Percentiles rank a stretch among this genome's conserved stretches.
Evolutionary conservation across 352 stramenopile species (phyloP).

Genomic region (Thalassiosira livingstoniorum): DNA sequence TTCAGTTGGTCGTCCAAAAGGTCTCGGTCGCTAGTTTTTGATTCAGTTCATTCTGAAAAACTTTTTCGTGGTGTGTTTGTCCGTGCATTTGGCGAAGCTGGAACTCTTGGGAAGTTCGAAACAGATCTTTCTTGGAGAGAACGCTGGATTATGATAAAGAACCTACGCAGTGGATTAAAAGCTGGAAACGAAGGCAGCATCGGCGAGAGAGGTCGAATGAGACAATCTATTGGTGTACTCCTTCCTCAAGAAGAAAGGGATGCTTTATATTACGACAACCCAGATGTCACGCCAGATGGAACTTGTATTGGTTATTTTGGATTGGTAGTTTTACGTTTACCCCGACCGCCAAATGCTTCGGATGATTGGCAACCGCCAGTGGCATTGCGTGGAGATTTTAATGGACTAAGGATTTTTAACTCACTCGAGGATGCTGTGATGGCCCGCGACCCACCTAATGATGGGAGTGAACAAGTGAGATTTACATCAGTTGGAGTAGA

Average conservation of each 20-base stretch:
- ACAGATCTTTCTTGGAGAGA: constrained; percentile 43
- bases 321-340: constrained; percentile 39
- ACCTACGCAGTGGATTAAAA: constrained; percentile 25
- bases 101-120: constrained; percentile 31
- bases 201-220: constrained; percentile 2
- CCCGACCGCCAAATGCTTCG: constrained; percentile 35
- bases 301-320: constrained; percentile 52
- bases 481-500: constrained; percentile 35
- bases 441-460: not conserved
- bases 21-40: constrained; percentile 18
- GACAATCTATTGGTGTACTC: constrained; percentile 35
- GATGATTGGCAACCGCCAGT: constrained; percentile 39
- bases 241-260: constrained; percentile 32
- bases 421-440: constrained; percentile 23
- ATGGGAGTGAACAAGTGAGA: not conserved
- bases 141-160: constrained; percentile 35
- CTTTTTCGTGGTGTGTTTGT: constrained; percentile 46
- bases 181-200: not conserved
- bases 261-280: constrained; percentile 57
- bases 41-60: constrained; percentile 25
- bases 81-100: constrained; percentile 28
- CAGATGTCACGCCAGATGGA: not conserved
- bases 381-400: constrained; percentile 44
- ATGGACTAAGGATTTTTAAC: constrained; percentile 44
- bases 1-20: constrained; percentile 49